A percentile compares a stretch with the other conserved stretches of the same genome.
Conservation (phyloP, 2,329 filamentous ascomycete genomes). For the Peltaster fructicola region DNA sequence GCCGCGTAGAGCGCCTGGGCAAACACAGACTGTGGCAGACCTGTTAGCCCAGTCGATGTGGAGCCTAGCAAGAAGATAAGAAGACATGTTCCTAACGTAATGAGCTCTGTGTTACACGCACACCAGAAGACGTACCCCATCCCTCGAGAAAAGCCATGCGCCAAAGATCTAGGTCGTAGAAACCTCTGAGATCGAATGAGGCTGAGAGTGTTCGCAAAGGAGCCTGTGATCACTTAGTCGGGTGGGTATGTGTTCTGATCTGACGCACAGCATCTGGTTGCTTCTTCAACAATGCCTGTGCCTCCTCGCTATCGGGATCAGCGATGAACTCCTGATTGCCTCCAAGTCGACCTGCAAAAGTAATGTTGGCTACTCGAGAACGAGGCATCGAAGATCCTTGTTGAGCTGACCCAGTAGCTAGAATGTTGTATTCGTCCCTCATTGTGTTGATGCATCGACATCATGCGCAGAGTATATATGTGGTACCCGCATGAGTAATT, state of each 20-base stretch:
- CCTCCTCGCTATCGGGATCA: slow-evolving; percentile 9
- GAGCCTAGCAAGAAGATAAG: slow-evolving; percentile 9
- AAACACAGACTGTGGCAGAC: slow-evolving; percentile 2
- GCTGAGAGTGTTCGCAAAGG: slow-evolving; percentile 6
- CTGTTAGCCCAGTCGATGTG: slow-evolving; percentile 8
- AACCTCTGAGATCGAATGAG: slow-evolving; percentile 7
- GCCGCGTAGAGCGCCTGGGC: slow-evolving; percentile 6
- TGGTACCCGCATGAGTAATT: too few species aligned
- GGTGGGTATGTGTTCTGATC: not conserved
- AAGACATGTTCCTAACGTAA: too few species aligned
- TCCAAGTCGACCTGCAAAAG: slow-evolving; percentile 19
- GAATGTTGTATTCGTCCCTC: too few species aligned
- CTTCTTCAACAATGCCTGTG: slow-evolving; percentile 7
- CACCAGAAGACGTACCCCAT: too few species aligned
- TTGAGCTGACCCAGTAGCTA: too few species aligned
- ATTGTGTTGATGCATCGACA: too few species aligned
- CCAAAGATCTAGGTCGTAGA: slow-evolving; percentile 9
- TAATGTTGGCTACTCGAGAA: too few species aligned
- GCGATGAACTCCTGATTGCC: slow-evolving; percentile 18
- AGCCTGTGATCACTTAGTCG: slow-evolving; percentile 5
- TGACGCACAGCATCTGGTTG: slow-evolving; percentile 15
- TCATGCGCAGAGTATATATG: too few species aligned
- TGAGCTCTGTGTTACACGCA: too few species aligned
- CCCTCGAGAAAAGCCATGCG: slow-evolving; percentile 11
- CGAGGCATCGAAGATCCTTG: too few species aligned